Percentiles rank a stretch among this genome's conserved stretches.
These are phyloP conservation scores for Triangularia setosa DNA, from an alignment of 2,329 filamentous ascomycete genomes.

Conservation along the genomic window DNA sequence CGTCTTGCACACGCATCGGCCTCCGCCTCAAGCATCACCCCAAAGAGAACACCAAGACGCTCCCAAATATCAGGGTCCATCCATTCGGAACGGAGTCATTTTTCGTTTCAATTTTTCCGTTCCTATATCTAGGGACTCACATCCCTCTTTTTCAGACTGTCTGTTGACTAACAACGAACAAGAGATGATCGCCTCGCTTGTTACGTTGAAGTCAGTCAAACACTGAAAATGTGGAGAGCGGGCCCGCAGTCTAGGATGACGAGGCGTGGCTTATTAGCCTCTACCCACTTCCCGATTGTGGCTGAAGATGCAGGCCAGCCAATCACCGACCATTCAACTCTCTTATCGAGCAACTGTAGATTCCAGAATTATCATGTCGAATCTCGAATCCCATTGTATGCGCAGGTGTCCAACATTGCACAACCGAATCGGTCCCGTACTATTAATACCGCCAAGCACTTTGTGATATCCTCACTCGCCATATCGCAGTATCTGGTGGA, in stretches of 20 bases:
- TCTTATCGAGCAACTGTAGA: background rate
- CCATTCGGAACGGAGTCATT: background rate
- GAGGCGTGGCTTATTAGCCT: conserved; percentile 17
- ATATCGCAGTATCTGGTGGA: background rate
- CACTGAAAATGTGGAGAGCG: conserved; percentile 6
- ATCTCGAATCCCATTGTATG: background rate
- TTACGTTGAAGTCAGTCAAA: background rate
- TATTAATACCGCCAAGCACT: conserved; percentile 3
- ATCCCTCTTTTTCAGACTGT: background rate
- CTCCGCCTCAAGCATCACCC: conserved; percentile 13
- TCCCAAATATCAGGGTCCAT: background rate
- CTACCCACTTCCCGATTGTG: conserved; percentile 12
- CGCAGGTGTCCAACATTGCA: background rate
- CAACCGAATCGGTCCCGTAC: background rate
- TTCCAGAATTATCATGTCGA: background rate
- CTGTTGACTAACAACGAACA: background rate
- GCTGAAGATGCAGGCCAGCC: conserved; percentile 3
- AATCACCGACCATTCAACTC: background rate
- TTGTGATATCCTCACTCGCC: background rate
- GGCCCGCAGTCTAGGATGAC: conserved; percentile 15
- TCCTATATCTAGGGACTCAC: background rate
- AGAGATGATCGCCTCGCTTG: background rate
- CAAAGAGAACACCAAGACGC: background rate
- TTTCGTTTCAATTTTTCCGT: background rate
- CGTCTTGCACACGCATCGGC: conserved; percentile 18